A percentile compares a stretch with the other conserved stretches of the same genome.
phyloP scores from a whole-genome alignment of 768 basidiomycete genomes.

The Pisolithus tinctorius region DNA sequence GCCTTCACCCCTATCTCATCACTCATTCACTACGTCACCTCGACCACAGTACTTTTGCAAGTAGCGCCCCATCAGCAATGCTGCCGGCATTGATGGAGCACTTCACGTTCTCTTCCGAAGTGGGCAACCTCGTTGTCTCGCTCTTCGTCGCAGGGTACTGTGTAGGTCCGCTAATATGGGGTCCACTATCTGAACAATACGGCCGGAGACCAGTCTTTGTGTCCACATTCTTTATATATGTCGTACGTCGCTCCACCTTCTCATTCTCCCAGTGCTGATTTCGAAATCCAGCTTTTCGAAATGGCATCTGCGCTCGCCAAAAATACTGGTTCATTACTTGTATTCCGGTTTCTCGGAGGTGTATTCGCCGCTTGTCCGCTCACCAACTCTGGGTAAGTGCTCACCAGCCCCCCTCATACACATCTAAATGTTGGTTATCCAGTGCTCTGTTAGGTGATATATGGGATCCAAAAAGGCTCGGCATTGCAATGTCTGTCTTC shows the following conservation, averaged over 20 bases:
- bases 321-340: slow-evolving; percentile 57
- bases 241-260: slow-evolving; percentile 26
- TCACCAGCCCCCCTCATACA: neutral
- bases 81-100: slow-evolving; percentile 36
- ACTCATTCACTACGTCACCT: neutral
- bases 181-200: slow-evolving; percentile 45
- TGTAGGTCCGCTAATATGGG: slow-evolving; percentile 57
- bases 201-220: slow-evolving; percentile 59
- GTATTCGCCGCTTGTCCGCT: slow-evolving; percentile 63
- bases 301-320: slow-evolving; percentile 54
- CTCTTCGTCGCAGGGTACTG: slow-evolving; percentile 67
- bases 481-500: slow-evolving; percentile 61
- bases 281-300: slow-evolving; percentile 43
- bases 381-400: slow-evolving; percentile 56
- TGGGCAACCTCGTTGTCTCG: slow-evolving; percentile 49
- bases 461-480: slow-evolving; percentile 56
- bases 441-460: slow-evolving; percentile 52
- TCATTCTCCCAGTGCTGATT: neutral
- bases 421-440: neutral
- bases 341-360: slow-evolving; percentile 68
- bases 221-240: slow-evolving; percentile 48
- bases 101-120: slow-evolving; percentile 44
- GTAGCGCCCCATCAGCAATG: slow-evolving; percentile 50
- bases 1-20: neutral
- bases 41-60: slow-evolving; percentile 49